Evolutionary conservation across 768 basidiomycete species (phyloP).

Genomic region (Russula earlei): DNA sequence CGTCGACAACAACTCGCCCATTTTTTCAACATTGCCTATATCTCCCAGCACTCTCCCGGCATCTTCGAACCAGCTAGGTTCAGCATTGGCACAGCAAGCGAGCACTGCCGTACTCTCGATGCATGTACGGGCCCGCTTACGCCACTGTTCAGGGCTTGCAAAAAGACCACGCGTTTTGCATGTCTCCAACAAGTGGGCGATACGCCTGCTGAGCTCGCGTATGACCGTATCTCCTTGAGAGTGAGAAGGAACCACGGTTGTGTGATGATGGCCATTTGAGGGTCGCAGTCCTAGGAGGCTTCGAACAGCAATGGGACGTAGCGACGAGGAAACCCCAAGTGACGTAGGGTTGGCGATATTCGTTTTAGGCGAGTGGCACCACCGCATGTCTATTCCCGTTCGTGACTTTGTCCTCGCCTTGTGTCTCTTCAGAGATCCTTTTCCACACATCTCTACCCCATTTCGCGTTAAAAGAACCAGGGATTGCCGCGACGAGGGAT

Average conservation of each 20-base stretch:
- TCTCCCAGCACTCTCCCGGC: neutral
- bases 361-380: neutral
- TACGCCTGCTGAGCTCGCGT: conserved; percentile 3
- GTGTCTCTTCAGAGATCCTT: neutral
- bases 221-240: neutral
- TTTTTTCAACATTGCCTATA: neutral
- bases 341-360: neutral
- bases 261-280: too few species aligned
- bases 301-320: neutral
- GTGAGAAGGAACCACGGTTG: neutral
- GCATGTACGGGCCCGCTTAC: conserved; percentile 13
- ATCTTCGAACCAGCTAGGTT: neutral
- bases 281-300: too few species aligned
- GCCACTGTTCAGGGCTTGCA: neutral
- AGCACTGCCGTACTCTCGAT: conserved; percentile 1
- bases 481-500: neutral
- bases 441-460: neutral
- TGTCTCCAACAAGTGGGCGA: neutral
- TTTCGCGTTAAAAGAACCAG: neutral
- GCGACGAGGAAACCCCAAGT: neutral
- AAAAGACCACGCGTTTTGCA: neutral
- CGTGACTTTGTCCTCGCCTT: neutral
- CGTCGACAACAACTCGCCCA: neutral
- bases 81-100: neutral
- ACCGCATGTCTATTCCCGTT: too few species aligned